Conservation (phyloP, 2,329 filamentous ascomycete species). For the Microcyclosporella mali region DNA sequence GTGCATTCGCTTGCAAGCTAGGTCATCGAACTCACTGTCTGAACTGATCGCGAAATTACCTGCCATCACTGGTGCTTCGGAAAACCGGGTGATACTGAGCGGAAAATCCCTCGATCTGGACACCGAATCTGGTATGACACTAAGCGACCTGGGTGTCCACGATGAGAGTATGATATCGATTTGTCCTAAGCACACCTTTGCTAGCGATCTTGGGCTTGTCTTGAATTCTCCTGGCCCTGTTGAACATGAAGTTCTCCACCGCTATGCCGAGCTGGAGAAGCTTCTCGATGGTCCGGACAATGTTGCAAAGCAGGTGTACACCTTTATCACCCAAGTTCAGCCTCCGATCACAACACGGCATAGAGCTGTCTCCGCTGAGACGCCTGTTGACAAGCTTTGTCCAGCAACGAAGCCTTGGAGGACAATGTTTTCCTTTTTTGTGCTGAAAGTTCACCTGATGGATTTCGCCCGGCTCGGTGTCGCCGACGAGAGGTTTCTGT, state of each 20-base stretch:
- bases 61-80: slow-evolving; percentile 17
- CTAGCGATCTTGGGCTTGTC: slow-evolving; percentile 21
- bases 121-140: slow-evolving; percentile 7
- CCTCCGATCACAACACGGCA: slow-evolving; percentile 31
- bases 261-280: slow-evolving; percentile 78
- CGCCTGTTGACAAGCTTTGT: slow-evolving; percentile 58
- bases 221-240: slow-evolving; percentile 43
- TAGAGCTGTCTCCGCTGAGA: slow-evolving; percentile 50
- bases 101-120: slow-evolving; percentile 20
- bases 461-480: slow-evolving; percentile 27
- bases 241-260: slow-evolving; percentile 71
- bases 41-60: slow-evolving; percentile 21
- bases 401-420: slow-evolving; percentile 62
- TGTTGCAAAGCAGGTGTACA: slow-evolving; percentile 38
- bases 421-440: slow-evolving; percentile 61
- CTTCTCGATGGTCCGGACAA: slow-evolving; percentile 62
- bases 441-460: slow-evolving; percentile 56
- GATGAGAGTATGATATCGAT: slow-evolving; percentile 22
- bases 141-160: slow-evolving; percentile 19
- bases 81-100: slow-evolving; percentile 21
- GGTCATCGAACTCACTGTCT: slow-evolving; percentile 10
- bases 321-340: slow-evolving; percentile 49
- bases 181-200: slow-evolving; percentile 21
- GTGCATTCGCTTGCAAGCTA: slow-evolving; percentile 13
- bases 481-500: slow-evolving; percentile 25